Percentiles rank a stretch among this genome's conserved stretches.
Conservation (phyloP, 176 grass and related monocot genomes). For the Avena insularis region DNA sequence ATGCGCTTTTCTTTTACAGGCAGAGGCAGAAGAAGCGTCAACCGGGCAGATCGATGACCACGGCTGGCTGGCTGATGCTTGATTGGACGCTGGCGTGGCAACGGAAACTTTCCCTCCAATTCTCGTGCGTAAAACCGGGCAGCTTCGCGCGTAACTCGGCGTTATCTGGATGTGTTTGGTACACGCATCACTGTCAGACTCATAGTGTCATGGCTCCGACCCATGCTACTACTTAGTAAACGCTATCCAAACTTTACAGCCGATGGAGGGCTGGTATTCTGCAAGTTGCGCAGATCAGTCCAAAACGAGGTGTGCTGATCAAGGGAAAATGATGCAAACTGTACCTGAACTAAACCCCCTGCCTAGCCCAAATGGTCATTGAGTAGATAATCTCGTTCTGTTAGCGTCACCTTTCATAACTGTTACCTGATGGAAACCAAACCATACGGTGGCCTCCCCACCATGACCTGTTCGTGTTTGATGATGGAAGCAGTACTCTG, state of each 20-base stretch:
- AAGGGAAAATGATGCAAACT: not conserved
- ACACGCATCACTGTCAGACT: not conserved
- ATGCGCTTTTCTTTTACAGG: not conserved
- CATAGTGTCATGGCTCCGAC: not conserved
- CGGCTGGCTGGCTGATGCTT: not conserved
- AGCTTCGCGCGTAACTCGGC: not conserved
- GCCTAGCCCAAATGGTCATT: not conserved
- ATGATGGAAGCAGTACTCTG: not conserved
- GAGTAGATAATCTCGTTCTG: conserved; percentile 10
- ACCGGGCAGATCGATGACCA: not conserved
- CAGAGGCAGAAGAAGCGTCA: not conserved
- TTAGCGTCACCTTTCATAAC: not conserved
- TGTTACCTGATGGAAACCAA: conserved; percentile 5
- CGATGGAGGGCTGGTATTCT: not conserved
- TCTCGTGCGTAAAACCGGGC: not conserved
- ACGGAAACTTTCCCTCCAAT: not conserved
- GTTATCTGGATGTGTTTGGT: not conserved
- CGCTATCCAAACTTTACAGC: not conserved
- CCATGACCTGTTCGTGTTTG: not conserved
- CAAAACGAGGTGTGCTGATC: not conserved
- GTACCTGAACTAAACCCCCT: not conserved
- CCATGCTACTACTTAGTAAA: not conserved
- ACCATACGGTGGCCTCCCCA: not conserved
- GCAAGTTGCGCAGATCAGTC: conserved; percentile 1
- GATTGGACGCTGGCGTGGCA: not conserved